These are phyloP conservation scores for Amylostereum chailletii DNA, from an alignment of 1,284 basidiomycete genomes.

Conservation along the genomic window DNA sequence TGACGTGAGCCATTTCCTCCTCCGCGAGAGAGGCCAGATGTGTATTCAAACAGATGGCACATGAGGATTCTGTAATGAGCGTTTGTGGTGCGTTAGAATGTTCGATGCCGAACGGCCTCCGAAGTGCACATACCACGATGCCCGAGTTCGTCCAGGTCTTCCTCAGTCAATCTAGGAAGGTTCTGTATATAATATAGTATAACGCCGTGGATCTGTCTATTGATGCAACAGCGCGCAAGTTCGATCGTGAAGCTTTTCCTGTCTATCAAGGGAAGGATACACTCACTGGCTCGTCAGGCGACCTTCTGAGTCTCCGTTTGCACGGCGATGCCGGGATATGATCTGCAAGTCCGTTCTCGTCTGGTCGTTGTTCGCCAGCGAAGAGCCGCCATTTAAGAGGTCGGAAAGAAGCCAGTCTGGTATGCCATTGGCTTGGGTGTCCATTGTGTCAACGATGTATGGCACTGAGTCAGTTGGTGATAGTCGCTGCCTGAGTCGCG, in stretches of 20 bases:
- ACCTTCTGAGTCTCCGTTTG: background rate
- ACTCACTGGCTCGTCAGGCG: constrained; percentile 3
- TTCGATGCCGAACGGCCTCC: constrained; percentile 19
- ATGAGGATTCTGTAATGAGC: constrained; percentile 41
- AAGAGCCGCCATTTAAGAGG: background rate
- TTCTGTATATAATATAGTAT: no score
- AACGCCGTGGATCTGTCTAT: constrained; percentile 26
- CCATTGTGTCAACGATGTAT: background rate
- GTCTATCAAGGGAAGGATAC: background rate
- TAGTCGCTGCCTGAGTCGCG: background rate
- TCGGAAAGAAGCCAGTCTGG: background rate
- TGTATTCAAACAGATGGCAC: constrained; percentile 63
- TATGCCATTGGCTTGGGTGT: background rate
- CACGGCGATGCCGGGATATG: background rate
- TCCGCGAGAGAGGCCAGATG: constrained; percentile 59
- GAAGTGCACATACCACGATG: constrained; percentile 26
- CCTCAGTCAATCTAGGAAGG: constrained; percentile 36
- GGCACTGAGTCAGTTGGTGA: background rate
- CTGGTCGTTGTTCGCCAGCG: background rate
- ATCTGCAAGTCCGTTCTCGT: background rate
- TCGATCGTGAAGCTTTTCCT: background rate
- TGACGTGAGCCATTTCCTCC: constrained; percentile 58
- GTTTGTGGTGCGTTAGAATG: background rate
- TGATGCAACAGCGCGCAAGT: background rate
- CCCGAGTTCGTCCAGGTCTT: constrained; percentile 27